phyloP scores from a whole-genome alignment of 257 asterid genomes.

The Jaltomata sinuosa region DNA sequence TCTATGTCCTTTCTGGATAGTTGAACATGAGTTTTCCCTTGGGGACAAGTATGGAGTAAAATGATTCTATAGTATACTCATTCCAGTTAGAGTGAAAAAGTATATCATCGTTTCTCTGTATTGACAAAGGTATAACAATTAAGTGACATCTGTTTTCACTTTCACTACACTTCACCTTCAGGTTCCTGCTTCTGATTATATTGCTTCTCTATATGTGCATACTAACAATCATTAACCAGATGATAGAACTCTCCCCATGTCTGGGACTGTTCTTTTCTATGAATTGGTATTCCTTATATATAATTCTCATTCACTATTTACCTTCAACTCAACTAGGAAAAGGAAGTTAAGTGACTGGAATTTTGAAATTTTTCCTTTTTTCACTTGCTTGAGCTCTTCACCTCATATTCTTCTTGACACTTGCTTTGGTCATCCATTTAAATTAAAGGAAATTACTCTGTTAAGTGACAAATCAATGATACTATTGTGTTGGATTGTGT shows the following conservation, averaged over 20 bases:
- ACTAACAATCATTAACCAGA: not conserved
- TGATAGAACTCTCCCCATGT: not conserved
- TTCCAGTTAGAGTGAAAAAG: slow-evolving; percentile 42
- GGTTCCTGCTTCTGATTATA: not conserved
- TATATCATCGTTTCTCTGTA: slow-evolving; percentile 43
- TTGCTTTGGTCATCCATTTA: not conserved
- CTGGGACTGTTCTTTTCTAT: not conserved
- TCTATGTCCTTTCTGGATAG: slow-evolving; percentile 52
- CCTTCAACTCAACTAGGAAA: not conserved
- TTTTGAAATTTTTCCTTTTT: not conserved
- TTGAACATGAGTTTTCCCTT: slow-evolving; percentile 20
- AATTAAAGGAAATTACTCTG: not conserved
- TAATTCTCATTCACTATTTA: not conserved
- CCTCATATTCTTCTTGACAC: not conserved
- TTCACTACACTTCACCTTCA: not conserved
- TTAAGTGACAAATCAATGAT: not conserved
- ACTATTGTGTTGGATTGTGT: not conserved
- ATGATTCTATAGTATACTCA: slow-evolving; percentile 13
- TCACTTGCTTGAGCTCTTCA: not conserved
- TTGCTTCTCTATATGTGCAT: not conserved
- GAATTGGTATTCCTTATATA: not conserved
- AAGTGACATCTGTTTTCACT: not conserved
- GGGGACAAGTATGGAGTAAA: slow-evolving; percentile 5
- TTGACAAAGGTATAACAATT: slow-evolving; percentile 52
- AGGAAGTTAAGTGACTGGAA: not conserved